Evolutionary conservation across 2,329 filamentous ascomycete species (phyloP), one percentile per base, ranked within the genome.

Genomic region (Colletotrichum sp.): DNA sequence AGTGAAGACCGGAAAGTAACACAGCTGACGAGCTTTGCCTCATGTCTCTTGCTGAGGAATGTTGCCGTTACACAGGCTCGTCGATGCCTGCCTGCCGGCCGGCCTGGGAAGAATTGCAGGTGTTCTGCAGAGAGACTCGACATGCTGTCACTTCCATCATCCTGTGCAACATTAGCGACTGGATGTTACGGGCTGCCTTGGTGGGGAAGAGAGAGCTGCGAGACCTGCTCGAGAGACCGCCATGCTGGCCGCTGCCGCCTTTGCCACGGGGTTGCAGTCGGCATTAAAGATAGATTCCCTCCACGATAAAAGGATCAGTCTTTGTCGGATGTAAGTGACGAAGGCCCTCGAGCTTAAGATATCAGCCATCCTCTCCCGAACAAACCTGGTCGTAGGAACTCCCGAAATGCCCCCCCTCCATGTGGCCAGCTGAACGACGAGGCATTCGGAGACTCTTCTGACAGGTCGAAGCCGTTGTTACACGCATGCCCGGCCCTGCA

Each of bases 91-190:
- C n/a, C 59, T 61, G 59, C 30, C 44, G 19, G 69, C 36, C 69
- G 32, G 63, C 30, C 60, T 28, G 36, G 52, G 32, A 48, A 59
- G 12, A 27, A 64, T 15, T 32, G 25, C 73, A 48, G 30, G 55
- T 64, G 4, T 67, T 68, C 70, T 72, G 68, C 73, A 72, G 64
- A 72, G 55, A 36, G 70, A 74, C 74, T 76, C 48, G 74, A 69
- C 48, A 68, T 72, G 74, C 71, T 74, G 74, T 65, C 64, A 44
- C 34, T 74, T 67, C 68, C 34, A 36, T 68, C 34, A 60, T 28
- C 36, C 57, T 60, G 74, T 76, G 25, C 70, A 28, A 76, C 70
- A 22, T 73, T 25, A 65, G 32, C 28, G 11, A 32, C 48, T 27
- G 34, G 44, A 30, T 48, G 34, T 8, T 27, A 59, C 34, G 55